Base-by-base conservation (phyloP, 345 rosid species). In the Brassica rapa region DNA sequence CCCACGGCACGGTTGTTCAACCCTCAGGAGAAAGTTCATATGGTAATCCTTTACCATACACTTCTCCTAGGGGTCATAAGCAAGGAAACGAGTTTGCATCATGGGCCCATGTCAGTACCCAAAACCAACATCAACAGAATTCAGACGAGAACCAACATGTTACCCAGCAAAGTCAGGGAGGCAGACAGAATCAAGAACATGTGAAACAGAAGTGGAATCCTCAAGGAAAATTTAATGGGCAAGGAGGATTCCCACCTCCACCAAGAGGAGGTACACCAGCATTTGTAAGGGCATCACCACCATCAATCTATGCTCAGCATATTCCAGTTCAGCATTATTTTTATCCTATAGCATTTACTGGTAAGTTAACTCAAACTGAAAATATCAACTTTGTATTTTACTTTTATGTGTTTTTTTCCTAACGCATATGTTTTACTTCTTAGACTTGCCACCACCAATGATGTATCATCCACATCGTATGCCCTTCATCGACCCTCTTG, bases 181-280 rank as follows among this genome's bases (percentile, higher is more conserved):
- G 86, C 59, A 84, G 87, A 75, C 90, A 82, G 23, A 90, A 85
- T 80, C 90, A 85, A 39, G 89, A 87, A 23, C 86, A 81, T 79
- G 88, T 84, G 15, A 76, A 43, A 8, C 51, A 43, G 51, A 43
- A 43, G 0, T 43, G 51, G 51, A 43, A 39, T 72, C 88, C 6
- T 5, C 55, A 14, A 49, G 81, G 37, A 85, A 82, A 67, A 75
- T 87, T 85, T 57, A 86, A 79, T 83, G 81, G 75, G 41, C 82
- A 85, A 80, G 93, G 83, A 63, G 74, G 77, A 39, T 88, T 84
- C 16, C 27, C 84, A 86, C 63, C n/a, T 12, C 21, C 35, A 61
- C 35, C 37, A 12, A 61, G 21, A 29, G 39, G 66, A 62, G 37
- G 19, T 14, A 2, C 66, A 6, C n/a, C 3, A 16, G 11, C 11